Percentiles rank a stretch among this genome's conserved stretches.
phyloP scores from a whole-genome alignment of 495 filamentous ascomycete species.

The Geoglossum glabrum region DNA sequence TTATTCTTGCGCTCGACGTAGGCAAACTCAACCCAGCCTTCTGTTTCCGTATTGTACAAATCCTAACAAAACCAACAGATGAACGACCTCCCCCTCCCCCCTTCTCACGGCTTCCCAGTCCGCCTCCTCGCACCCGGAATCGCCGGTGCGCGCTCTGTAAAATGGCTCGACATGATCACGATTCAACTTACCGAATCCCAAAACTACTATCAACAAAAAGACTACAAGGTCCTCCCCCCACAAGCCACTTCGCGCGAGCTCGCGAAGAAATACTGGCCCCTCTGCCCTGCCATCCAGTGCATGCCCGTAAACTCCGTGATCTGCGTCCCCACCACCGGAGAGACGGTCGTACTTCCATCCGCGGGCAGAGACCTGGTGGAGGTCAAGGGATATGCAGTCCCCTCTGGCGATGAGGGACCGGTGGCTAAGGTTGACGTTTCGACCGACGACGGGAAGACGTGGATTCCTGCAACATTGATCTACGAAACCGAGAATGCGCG shows the following conservation, averaged over 20 bases:
- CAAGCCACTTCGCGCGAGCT: constrained; percentile 35
- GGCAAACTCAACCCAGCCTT: background rate
- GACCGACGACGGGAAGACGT: constrained; percentile 31
- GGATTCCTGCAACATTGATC: constrained; percentile 16
- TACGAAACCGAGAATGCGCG: background rate
- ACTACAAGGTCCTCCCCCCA: constrained; percentile 45
- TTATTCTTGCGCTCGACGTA: constrained; percentile 35
- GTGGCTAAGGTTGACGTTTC: constrained; percentile 27
- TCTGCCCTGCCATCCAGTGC: constrained; percentile 30
- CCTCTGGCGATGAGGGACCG: background rate
- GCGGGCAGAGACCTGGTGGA: background rate
- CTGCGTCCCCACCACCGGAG: constrained; percentile 7
- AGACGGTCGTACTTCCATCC: background rate
- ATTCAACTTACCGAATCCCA: constrained; percentile 34
- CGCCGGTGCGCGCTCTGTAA: constrained; percentile 40
- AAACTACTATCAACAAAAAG: constrained; percentile 37
- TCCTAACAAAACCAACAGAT: constrained; percentile 21
- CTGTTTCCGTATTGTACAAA: background rate
- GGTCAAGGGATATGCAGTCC: constrained; percentile 5
- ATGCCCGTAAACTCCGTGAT: constrained; percentile 30
- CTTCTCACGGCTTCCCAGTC: constrained; percentile 39
- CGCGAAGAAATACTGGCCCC: constrained; percentile 11
- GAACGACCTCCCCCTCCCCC: constrained; percentile 34
- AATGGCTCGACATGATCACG: constrained; percentile 42
- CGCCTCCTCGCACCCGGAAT: constrained; percentile 40